Conservation (phyloP, 2,329 filamentous ascomycete species). For the Ceratocystis colombiana region DNA sequence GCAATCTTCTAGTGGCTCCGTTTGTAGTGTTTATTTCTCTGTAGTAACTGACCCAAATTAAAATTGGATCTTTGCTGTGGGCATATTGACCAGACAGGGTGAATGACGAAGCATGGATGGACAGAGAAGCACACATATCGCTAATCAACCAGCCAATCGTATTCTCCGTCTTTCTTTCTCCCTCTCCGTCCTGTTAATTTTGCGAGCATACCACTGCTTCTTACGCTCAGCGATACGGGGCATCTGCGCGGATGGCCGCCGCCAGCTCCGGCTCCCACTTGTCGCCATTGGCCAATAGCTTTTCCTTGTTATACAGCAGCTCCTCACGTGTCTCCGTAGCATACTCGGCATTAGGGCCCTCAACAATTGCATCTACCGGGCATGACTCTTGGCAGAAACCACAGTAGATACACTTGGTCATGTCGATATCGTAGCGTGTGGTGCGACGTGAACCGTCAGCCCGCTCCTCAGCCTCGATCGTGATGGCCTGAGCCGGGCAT, state of each 20-base stretch:
- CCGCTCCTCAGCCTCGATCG: slow-evolving; percentile 97
- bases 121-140: not conserved
- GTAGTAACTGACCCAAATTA: slow-evolving; percentile 9
- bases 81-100: slow-evolving; percentile 8
- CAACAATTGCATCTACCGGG: slow-evolving; percentile 82
- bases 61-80: slow-evolving; percentile 4
- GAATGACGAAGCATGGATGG: slow-evolving; percentile 1
- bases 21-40: not conserved
- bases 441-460: slow-evolving; percentile 91
- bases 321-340: slow-evolving; percentile 70
- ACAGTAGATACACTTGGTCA: slow-evolving; percentile 99
- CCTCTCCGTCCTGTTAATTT: slow-evolving; percentile 9
- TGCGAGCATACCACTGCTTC: no score
- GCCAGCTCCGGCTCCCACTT: slow-evolving; percentile 98
- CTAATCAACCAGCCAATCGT: not conserved
- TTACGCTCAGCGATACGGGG: slow-evolving; percentile 64
- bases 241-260: slow-evolving; percentile 81
- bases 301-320: slow-evolving; percentile 95
- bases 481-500: slow-evolving; percentile 96
- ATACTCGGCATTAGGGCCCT: slow-evolving; percentile 54
- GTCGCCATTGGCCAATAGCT: slow-evolving; percentile 78
- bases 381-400: slow-evolving; percentile 98
- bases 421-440: slow-evolving; percentile 97
- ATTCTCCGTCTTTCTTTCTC: not conserved
- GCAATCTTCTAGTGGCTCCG: no score